These are phyloP conservation scores for Phoenix dactylifera DNA, from an alignment of 176 grass and related monocot species.

Conservation along the genomic window DNA sequence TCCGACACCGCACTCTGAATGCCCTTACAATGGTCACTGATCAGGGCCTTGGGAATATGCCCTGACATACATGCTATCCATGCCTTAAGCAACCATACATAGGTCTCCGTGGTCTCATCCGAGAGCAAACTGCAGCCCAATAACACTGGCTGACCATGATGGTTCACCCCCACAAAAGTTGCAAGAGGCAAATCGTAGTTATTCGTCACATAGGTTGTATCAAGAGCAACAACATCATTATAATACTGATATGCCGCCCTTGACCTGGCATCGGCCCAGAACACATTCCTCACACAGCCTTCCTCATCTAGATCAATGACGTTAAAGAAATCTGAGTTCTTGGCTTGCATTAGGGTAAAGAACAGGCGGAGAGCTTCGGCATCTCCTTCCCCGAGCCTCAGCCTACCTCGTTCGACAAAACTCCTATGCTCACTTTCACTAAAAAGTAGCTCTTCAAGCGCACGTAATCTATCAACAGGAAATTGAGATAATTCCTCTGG, in stretches of 20 bases:
- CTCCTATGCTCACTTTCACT: slow-evolving; percentile 58
- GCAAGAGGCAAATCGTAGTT: slow-evolving; percentile 85
- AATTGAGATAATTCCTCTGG: slow-evolving; percentile 60
- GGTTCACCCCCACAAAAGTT: slow-evolving; percentile 76
- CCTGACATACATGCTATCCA: slow-evolving; percentile 26
- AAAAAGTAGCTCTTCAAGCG: slow-evolving; percentile 76
- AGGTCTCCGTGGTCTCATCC: slow-evolving; percentile 34
- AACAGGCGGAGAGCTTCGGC: slow-evolving; percentile 77
- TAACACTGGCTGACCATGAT: slow-evolving; percentile 83
- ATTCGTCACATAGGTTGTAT: slow-evolving; percentile 59
- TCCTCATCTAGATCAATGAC: slow-evolving; percentile 81
- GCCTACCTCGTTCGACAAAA: slow-evolving; percentile 59
- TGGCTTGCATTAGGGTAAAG: slow-evolving; percentile 93
- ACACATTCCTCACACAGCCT: slow-evolving; percentile 60
- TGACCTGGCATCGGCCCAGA: slow-evolving; percentile 84
- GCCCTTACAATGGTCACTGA: slow-evolving; percentile 24
- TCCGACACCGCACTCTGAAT: slow-evolving; percentile 30
- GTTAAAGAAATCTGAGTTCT: slow-evolving; percentile 84
- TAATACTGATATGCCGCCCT: slow-evolving; percentile 87
- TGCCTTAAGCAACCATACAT: slow-evolving; percentile 22
- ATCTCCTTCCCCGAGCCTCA: slow-evolving; percentile 78
- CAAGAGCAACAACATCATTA: slow-evolving; percentile 63
- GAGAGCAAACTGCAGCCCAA: slow-evolving; percentile 74
- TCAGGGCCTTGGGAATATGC: slow-evolving; percentile 18
- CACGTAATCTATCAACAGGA: slow-evolving; percentile 55